Evolutionary conservation across 202 grass and related monocot genomes (phyloP), one percentile per base, ranked within the genome.

Genomic region (Setaria viridis): DNA sequence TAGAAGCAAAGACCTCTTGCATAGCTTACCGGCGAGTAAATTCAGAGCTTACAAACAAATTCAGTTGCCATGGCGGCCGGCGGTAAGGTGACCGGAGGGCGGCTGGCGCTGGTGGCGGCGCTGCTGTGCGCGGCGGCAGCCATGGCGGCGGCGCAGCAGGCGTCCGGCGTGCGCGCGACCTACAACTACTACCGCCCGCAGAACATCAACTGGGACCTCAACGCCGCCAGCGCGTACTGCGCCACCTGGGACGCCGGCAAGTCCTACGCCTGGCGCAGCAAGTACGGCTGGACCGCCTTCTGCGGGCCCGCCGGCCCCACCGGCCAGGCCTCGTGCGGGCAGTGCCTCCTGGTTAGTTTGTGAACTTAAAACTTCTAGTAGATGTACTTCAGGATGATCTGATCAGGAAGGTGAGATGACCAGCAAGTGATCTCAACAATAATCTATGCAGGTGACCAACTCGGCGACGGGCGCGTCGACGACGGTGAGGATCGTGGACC

Each of bases 281-380:
- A 80, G 87, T 87, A 97, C 20, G 88, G 91, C 11, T 93, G 87
- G 87, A 92, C 83, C 6, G 85, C 89, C 65, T 88, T 97, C 74
- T 97, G 87, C 56, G 86, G 89, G 3, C 89, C 94, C 0, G 59
- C n/a, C 2, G 90, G 92, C 0, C 76, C 89, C 1, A 79, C 2
- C 0, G 92, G 92, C 2, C 82, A 55, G 45, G 90, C 29, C 0
- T 14, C 93, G 0, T 95, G 93, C 0, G 93, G 93, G 25, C 76
- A 78, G 46, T 95, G 93, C 21, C 91, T 74, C 48, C 29, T 11
- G 47, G 71, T 25, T 25, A 25, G 25, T 25, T 25, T 25, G 25
- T 25, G 25, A 25, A 25, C 25, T 25, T 25, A 25, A 25, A 25
- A 25, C 25, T 25, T 25, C 25, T 25, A 25, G 25, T 25, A 25